These are phyloP conservation scores for Dictyostelium purpureum DNA, from an alignment of 78 protist genomes.

Conservation along the genomic window DNA sequence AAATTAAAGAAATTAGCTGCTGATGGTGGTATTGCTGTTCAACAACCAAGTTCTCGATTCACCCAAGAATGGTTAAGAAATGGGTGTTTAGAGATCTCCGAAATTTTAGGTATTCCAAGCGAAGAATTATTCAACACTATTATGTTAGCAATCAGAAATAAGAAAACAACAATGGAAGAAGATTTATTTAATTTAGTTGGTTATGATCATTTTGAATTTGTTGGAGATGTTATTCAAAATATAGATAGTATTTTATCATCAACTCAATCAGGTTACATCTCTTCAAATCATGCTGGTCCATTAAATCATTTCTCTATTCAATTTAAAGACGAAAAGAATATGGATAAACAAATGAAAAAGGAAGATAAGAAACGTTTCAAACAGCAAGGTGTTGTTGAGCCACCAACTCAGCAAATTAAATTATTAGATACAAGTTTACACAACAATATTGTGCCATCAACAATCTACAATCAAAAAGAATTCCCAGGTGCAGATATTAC, in stretches of 20 bases:
- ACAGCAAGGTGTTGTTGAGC: neutral
- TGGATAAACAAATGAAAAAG: constrained; percentile 18
- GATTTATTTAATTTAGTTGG: constrained; percentile 51
- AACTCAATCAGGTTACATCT: neutral
- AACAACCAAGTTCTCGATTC: too few relatives aligned
- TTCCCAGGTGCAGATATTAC: constrained; percentile 3
- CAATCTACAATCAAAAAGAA: neutral
- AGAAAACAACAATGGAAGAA: constrained; percentile 7
- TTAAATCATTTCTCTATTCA: constrained; percentile 20
- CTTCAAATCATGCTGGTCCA: constrained; percentile 11
- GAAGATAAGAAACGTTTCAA: constrained; percentile 28
- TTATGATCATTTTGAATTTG: constrained; percentile 42
- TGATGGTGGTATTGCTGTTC: too few relatives aligned
- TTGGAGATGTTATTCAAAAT: constrained; percentile 9
- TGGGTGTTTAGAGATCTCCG: neutral
- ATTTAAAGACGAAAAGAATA: constrained; percentile 36
- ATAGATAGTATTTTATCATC: constrained; percentile 3
- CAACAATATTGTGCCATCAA: neutral
- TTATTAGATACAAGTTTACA: neutral
- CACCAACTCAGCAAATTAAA: neutral
- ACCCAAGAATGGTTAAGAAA: constrained; percentile 45
- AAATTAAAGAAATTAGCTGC: neutral
- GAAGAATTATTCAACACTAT: constrained; percentile 7
- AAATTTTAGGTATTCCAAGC: neutral
- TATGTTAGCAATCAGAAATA: neutral